Percentiles rank a stretch among this genome's conserved stretches.
These are phyloP conservation scores for Myrica gale DNA, from an alignment of 306 rosid species.

Conservation along the genomic window DNA sequence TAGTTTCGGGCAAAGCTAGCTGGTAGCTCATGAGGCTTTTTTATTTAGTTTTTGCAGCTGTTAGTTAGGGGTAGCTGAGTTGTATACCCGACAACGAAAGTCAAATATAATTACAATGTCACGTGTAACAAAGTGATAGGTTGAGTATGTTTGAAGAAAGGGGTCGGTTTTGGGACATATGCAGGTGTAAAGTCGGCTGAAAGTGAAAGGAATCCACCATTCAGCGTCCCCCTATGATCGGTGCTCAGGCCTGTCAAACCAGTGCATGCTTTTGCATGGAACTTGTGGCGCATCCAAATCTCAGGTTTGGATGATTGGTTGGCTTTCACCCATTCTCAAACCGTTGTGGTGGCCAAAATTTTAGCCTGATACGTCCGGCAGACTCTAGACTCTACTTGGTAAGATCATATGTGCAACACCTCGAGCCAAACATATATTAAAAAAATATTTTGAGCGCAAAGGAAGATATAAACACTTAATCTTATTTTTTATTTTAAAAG, in stretches of 20 bases:
- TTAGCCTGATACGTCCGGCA: too few species aligned
- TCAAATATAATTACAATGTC: neutral
- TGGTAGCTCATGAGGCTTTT: too few species aligned
- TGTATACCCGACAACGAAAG: neutral
- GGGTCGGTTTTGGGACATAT: neutral
- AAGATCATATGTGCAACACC: too few species aligned
- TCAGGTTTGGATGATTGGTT: neutral
- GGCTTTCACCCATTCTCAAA: too few species aligned
- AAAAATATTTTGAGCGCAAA: too few species aligned
- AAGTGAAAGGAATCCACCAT: conserved; percentile 13
- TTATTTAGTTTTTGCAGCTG: neutral
- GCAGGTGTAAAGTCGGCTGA: neutral
- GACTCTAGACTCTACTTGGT: too few species aligned
- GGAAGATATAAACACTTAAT: too few species aligned
- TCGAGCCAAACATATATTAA: too few species aligned
- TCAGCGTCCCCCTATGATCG: neutral
- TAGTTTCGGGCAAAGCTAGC: too few species aligned
- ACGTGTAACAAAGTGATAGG: neutral
- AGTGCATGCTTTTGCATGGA: neutral
- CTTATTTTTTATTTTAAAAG: too few species aligned
- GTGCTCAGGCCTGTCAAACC: neutral
- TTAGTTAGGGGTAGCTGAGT: neutral
- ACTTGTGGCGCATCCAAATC: neutral
- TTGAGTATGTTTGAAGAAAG: neutral
- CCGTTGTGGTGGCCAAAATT: too few species aligned